Conservation (phyloP, 495 filamentous ascomycete species). For the Penicillium mononematosum region DNA sequence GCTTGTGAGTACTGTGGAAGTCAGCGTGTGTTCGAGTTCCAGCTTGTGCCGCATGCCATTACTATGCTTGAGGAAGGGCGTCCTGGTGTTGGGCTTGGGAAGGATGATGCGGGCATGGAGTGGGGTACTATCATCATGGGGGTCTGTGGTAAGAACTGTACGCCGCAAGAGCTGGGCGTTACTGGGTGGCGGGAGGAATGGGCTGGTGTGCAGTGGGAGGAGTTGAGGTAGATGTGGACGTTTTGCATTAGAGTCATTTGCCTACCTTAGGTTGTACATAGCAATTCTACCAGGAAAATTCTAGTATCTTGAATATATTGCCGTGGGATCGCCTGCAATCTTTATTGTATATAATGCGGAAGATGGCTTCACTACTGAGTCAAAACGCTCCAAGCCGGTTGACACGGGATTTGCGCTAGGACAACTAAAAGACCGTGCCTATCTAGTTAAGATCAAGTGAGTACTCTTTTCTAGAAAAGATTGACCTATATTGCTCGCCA, state of each 20-base stretch:
- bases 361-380: too few relatives aligned
- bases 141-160: conserved; percentile 74
- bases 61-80: conserved; percentile 81
- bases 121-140: conserved; percentile 96
- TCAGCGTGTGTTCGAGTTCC: conserved; percentile 81
- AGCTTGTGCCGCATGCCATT: conserved; percentile 89
- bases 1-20: conserved; percentile 74
- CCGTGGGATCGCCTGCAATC: neutral
- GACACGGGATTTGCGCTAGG: too few relatives aligned
- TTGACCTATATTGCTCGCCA: too few relatives aligned
- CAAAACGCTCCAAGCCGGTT: too few relatives aligned
- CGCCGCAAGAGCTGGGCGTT: conserved; percentile 47
- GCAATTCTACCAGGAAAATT: neutral
- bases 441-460: too few relatives aligned
- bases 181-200: conserved; percentile 87
- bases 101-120: conserved; percentile 82
- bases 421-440: too few relatives aligned
- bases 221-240: conserved; percentile 43
- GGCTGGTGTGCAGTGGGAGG: conserved; percentile 97
- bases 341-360: neutral
- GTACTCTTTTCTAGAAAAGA: too few relatives aligned
- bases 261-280: neutral
- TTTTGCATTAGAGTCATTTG: conserved; percentile 1
- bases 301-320: neutral
- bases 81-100: conserved; percentile 54